A percentile compares a stretch with the other conserved stretches of the same genome.
These are phyloP conservation scores for Magnolia kwangsiensis DNA, from an alignment of 164 flowering plant genomes.

Conservation along the genomic window DNA sequence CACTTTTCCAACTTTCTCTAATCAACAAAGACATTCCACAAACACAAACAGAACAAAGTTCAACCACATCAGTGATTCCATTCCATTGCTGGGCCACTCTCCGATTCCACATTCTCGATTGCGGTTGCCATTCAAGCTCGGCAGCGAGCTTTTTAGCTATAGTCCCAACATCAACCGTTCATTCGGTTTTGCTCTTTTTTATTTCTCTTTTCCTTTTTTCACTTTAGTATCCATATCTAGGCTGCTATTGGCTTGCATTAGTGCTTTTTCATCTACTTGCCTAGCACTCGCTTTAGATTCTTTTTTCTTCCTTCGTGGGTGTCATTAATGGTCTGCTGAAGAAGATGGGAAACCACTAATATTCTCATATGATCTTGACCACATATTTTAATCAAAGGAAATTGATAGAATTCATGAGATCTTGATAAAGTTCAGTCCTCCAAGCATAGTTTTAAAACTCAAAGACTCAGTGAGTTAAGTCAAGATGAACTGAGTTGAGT, in stretches of 20 bases:
- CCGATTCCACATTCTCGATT: not conserved
- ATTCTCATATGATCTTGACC: no score
- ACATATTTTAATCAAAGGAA: no score
- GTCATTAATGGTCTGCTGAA: not conserved
- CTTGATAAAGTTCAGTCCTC: no score
- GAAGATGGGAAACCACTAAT: not conserved
- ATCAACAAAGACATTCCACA: not conserved
- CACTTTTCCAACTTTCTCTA: not conserved
- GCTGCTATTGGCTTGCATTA: not conserved
- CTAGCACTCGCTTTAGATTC: not conserved
- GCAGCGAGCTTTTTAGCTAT: no score
- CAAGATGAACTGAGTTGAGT: no score
- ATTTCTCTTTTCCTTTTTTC: not conserved
- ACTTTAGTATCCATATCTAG: not conserved
- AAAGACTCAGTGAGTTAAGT: no score
- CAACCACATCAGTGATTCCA: constrained; percentile 3
- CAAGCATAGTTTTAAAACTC: no score
- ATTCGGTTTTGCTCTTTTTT: not conserved
- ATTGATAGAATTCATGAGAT: no score
- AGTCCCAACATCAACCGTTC: not conserved
- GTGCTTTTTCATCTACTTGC: not conserved
- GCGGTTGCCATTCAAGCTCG: not conserved
- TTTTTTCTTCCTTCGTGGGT: not conserved
- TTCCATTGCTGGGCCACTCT: not conserved
- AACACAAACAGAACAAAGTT: constrained; percentile 12